These are phyloP conservation scores for Trichocladium uniseriatum DNA, from an alignment of 495 filamentous ascomycete genomes.

Conservation along the genomic window DNA sequence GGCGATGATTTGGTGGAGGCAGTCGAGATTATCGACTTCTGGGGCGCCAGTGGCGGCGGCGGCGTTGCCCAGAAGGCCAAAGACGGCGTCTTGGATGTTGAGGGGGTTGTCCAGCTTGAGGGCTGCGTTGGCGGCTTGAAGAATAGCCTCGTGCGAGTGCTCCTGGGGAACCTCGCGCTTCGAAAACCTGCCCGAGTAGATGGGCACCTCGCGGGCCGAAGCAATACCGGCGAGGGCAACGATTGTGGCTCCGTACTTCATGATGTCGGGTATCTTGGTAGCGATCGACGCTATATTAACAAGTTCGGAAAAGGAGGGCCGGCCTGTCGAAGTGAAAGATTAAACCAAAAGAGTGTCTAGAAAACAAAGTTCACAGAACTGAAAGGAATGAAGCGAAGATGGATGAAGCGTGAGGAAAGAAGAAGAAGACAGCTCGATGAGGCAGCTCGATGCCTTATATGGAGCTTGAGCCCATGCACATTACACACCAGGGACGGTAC, in stretches of 20 bases:
- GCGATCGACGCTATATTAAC: slow-evolving; percentile 20
- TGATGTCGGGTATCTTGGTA: slow-evolving; percentile 29
- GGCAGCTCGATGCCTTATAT: slow-evolving; percentile 15
- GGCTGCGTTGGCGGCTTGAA: slow-evolving; percentile 35
- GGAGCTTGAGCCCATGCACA: slow-evolving; percentile 8
- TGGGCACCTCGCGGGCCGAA: slow-evolving; percentile 23
- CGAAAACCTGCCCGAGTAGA: slow-evolving; percentile 27
- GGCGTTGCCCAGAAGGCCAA: slow-evolving; percentile 53
- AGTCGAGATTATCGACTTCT: slow-evolving; percentile 49
- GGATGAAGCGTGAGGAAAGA: slow-evolving; percentile 27
- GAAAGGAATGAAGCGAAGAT: slow-evolving; percentile 27
- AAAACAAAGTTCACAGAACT: slow-evolving; percentile 43
- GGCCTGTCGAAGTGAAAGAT: slow-evolving; percentile 28
- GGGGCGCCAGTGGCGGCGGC: slow-evolving; percentile 51
- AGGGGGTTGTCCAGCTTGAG: slow-evolving; percentile 53
- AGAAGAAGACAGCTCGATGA: slow-evolving; percentile 5
- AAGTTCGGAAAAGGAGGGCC: slow-evolving; percentile 19
- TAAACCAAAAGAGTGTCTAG: slow-evolving; percentile 28
- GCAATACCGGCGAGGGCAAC: slow-evolving; percentile 26
- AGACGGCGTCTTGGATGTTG: slow-evolving; percentile 49
- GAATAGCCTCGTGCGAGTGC: slow-evolving; percentile 52
- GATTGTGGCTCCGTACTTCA: slow-evolving; percentile 37
- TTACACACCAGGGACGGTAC: too few species aligned
- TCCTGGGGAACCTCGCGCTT: slow-evolving; percentile 53
- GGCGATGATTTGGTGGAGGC: slow-evolving; percentile 56